Evolutionary conservation across 257 asterid species (phyloP).

Genomic region (Penstemon barbatus): DNA sequence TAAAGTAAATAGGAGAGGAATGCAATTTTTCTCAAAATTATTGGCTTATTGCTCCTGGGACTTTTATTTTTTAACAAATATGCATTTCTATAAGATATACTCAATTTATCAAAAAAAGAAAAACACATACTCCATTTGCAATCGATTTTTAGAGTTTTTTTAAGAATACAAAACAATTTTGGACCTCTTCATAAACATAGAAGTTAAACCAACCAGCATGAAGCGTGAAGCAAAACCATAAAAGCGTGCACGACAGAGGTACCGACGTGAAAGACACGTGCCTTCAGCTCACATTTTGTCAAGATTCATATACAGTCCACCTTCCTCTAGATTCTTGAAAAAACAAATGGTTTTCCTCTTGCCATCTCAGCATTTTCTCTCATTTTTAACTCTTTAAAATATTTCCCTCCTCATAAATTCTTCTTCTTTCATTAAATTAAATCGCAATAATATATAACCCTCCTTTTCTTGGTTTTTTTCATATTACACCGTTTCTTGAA

Average conservation of each 20-base stretch:
- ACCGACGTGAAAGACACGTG: constrained; percentile 58
- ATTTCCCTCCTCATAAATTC: constrained; percentile 53
- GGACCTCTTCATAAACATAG: too few species aligned
- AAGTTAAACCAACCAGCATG: neutral
- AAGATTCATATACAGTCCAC: constrained; percentile 34
- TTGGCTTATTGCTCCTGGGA: too few species aligned
- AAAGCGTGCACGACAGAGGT: constrained; percentile 42
- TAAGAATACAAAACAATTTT: too few species aligned
- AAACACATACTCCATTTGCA: too few species aligned
- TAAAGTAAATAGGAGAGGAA: too few species aligned
- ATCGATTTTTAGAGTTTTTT: too few species aligned
- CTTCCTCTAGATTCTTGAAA: constrained; percentile 41
- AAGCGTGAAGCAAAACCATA: constrained; percentile 36
- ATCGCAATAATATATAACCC: neutral
- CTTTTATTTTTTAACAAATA: too few species aligned
- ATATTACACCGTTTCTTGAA: neutral
- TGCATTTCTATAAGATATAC: too few species aligned
- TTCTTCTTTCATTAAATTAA: neutral
- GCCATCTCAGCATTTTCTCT: constrained; percentile 58
- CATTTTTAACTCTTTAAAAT: constrained; percentile 22
- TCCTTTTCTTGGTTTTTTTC: neutral
- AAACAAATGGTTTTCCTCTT: constrained; percentile 47
- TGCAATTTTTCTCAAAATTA: too few species aligned
- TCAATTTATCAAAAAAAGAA: too few species aligned
- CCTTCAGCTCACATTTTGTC: constrained; percentile 18